Evolutionary conservation across 805 yeast genomes (phyloP), one percentile per base, ranked within the genome.

Genomic region (Maudiozyma turicensis): DNA sequence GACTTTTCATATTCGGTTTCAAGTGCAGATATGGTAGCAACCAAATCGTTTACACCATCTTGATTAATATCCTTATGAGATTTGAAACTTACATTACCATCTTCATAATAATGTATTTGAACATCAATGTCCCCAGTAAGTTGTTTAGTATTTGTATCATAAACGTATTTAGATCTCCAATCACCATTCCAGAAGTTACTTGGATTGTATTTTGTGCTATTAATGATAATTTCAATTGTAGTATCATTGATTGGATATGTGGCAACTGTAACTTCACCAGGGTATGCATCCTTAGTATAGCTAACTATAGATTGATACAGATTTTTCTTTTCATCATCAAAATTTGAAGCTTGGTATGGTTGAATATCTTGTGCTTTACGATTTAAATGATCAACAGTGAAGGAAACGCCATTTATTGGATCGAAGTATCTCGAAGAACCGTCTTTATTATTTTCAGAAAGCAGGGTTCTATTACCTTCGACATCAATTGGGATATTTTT

Each of bases 31-130:
- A 88, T 84, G 3, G 49, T 63, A 49, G 74, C 67, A 37, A 80
- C 67, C 3, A 67, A 59, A 3, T 62, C 64, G 2, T 49, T 49
- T 1, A 56, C 52, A 3, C 54, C 45, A 6, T 48, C 48, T 26
- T 65, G 68, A 6, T 57, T 58, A 1, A 76, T 55, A 4, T 59
- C 57, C 50, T 73, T 70, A 7, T 54, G 53, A 2, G 81, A 72
- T 52, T 77, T 80, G 59, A 93, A 76, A 47, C 91, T 76, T 15
- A 91, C 98, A 60, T 91, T 91, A 32, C 99, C 99, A 57, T 91
- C 98, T 68, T 91, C 99, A 64, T 78, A 93, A 66, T 90, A 93
- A 66, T 91, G 99, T 40, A 90, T 84, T 55, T 86, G 90, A 33
- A 89, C 75, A 20, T 64, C 66, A 35, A 87, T 74, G 6, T 63